These are phyloP conservation scores for Oidiodendron maius DNA, from an alignment of 495 filamentous ascomycete species.

Conservation along the genomic window DNA sequence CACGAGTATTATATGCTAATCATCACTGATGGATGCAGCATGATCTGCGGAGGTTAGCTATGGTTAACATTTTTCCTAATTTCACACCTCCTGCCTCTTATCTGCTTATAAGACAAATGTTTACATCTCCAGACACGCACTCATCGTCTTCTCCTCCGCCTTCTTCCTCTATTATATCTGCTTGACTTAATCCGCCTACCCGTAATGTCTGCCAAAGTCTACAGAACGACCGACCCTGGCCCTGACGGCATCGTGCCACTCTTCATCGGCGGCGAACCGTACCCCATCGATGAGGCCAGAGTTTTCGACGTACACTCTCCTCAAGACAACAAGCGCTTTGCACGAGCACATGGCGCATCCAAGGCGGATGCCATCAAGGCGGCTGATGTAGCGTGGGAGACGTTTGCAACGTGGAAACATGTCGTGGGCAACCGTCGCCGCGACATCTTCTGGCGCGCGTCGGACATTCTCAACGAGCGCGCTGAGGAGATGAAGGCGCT, in stretches of 20 bases:
- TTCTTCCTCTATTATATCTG: no score
- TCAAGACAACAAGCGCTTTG: background rate
- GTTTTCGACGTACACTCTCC: background rate
- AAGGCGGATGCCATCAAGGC: background rate
- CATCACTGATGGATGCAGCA: no score
- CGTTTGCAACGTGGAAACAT: background rate
- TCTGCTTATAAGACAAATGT: no score
- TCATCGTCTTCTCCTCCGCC: no score
- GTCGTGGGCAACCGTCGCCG: background rate
- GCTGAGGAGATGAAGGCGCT: background rate
- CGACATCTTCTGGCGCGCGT: background rate
- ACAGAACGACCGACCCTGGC: no score
- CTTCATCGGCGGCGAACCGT: background rate
- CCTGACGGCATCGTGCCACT: background rate
- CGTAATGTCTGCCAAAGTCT: no score
- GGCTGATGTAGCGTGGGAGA: background rate
- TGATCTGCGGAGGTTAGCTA: no score
- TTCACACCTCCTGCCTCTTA: no score
- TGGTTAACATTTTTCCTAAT: no score
- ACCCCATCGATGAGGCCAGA: background rate
- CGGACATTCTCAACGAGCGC: background rate
- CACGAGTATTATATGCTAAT: no score
- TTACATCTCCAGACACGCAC: no score
- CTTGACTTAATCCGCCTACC: no score
- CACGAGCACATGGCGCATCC: background rate